Conservation (phyloP, 352 stramenopile species). For the Pythium aphanidermatum region DNA sequence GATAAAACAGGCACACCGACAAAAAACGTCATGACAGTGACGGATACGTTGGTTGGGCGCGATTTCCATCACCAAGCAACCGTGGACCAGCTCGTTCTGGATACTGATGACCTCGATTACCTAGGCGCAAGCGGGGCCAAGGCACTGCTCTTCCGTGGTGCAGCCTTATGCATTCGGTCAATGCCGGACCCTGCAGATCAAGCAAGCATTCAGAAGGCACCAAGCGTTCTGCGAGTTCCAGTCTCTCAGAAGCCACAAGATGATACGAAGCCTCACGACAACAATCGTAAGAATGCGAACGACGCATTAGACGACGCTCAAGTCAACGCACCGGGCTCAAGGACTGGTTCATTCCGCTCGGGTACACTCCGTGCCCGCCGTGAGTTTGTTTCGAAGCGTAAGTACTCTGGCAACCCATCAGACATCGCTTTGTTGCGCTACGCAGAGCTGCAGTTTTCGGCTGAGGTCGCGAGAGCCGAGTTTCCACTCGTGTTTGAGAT, state of each 20-base stretch:
- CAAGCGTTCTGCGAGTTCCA: too few species aligned
- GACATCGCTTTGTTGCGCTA: slow-evolving; percentile 48
- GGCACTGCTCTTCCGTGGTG: slow-evolving; percentile 28
- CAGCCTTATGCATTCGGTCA: slow-evolving; percentile 34
- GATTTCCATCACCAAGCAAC: slow-evolving; percentile 25
- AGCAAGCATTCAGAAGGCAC: background rate
- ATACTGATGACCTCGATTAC: slow-evolving; percentile 32
- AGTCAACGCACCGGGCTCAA: too few species aligned
- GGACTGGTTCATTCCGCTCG: too few species aligned
- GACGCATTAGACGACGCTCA: too few species aligned
- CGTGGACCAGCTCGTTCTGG: slow-evolving; percentile 22
- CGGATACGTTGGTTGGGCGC: slow-evolving; percentile 31
- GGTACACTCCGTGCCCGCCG: slow-evolving; percentile 15
- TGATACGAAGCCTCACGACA: too few species aligned
- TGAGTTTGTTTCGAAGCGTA: slow-evolving; percentile 23
- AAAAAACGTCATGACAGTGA: slow-evolving; percentile 56
- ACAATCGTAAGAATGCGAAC: too few species aligned
- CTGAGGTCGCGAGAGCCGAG: slow-evolving; percentile 26
- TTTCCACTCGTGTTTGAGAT: slow-evolving; percentile 48
- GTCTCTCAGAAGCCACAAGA: too few species aligned
- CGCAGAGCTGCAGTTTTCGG: slow-evolving; percentile 31
- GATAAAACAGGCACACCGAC: slow-evolving; percentile 94
- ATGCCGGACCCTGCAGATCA: slow-evolving; percentile 9
- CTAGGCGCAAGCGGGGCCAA: slow-evolving; percentile 18
- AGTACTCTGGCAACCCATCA: slow-evolving; percentile 45